Base-by-base conservation (phyloP, 2,329 filamentous ascomycete genomes). In the Fusarium devonianum region DNA sequence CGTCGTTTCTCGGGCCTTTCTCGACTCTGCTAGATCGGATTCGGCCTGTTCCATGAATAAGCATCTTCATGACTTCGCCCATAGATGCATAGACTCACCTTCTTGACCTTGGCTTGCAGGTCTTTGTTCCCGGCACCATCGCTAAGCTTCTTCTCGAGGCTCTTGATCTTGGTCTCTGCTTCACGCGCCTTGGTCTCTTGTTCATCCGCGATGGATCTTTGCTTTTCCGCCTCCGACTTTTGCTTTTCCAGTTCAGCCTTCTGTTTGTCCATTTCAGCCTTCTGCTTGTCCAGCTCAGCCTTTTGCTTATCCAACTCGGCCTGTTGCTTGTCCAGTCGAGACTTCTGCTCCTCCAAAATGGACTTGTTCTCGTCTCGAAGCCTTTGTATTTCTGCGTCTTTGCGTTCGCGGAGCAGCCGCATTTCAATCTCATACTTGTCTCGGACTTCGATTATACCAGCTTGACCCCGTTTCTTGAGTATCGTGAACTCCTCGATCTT, bases 1-100 rank as follows among this genome's bases (percentile, higher is more conserved):
- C 5, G 81, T 79, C 2, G 80, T 73, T 53, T 84, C 78, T 45
- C 82, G 84, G 49, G 87, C 84, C 51, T 84, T 79, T 59, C 86
- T 83, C 54, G 82, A 86, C 16, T 68, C 62, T 4, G 52, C 49
- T 12, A 71, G 41, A 17, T 68, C 61, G 4, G 60, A 52, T 41
- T 74, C 67, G 33, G 64, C 55, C 72, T 77, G 7, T 10, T 22
- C n/a, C n/a, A n/a, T n/a, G 8, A 12, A 13, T 7, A 21, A 11
- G 10, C 12, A 21, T 65, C 35, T 17, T 41, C 18, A 66, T 58
- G 19, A 66, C 42, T 34, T 67, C 55, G 33, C 69, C 66, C 13
- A 28, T n/a, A n/a, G 12, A 18, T 7, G 22, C 7, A 7, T 14
- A 18, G 19, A 13, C 53, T 63, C 46, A 71, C 71, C 44, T 64